These are phyloP conservation scores for Cercis canadensis DNA, from an alignment of 306 rosid genomes.

Conservation along the genomic window DNA sequence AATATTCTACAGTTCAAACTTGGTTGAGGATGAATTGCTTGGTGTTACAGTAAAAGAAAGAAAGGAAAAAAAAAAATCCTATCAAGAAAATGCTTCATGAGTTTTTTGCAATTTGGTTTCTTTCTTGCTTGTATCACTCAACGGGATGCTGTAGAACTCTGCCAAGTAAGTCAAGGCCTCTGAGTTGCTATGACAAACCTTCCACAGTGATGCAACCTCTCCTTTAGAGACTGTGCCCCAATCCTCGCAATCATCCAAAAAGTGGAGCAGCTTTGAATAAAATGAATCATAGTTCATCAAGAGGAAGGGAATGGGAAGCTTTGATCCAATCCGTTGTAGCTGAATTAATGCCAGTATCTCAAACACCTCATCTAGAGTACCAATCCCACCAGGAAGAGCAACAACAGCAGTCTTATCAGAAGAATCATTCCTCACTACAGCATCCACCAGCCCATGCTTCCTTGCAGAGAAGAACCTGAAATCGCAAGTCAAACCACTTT, in stretches of 20 bases:
- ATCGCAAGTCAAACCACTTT: constrained; percentile 29
- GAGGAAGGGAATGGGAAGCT: constrained; percentile 74
- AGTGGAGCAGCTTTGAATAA: constrained; percentile 76
- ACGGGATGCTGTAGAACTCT: constrained; percentile 63
- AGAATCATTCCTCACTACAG: constrained; percentile 66
- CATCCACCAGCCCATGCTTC: constrained; percentile 96
- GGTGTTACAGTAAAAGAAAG: too few relatives aligned
- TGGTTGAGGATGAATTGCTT: not conserved
- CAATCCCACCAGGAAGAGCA: constrained; percentile 92
- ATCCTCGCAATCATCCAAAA: constrained; percentile 66
- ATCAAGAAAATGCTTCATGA: constrained; percentile 27
- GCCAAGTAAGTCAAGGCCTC: constrained; percentile 79
- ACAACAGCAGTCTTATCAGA: constrained; percentile 76
- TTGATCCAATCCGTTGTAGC: constrained; percentile 81
- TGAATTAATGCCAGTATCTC: constrained; percentile 83
- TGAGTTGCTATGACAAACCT: constrained; percentile 73
- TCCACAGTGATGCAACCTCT: constrained; percentile 84
- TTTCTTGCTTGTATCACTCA: constrained; percentile 27
- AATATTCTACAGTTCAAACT: constrained; percentile 7
- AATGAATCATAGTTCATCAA: constrained; percentile 89
- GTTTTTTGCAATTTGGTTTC: constrained; percentile 40
- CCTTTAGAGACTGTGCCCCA: constrained; percentile 84
- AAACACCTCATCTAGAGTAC: constrained; percentile 89
- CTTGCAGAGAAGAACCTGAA: constrained; percentile 96
- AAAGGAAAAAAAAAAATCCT: not conserved